phyloP scores from a whole-genome alignment of 441 rosid species.

The Cnidoscolus chayamansa region DNA sequence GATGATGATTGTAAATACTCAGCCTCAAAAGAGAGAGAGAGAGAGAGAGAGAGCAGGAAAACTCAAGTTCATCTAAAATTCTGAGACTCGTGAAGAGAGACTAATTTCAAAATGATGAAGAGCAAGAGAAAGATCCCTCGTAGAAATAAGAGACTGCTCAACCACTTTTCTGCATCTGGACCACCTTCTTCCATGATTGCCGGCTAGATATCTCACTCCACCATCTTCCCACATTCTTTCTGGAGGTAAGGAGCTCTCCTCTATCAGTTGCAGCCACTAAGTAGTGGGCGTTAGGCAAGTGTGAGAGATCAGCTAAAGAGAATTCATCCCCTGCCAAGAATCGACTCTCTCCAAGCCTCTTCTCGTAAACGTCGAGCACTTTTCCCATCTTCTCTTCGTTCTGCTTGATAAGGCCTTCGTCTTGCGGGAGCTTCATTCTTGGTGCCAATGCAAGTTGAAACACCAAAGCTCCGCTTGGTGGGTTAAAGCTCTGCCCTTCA shows the following conservation, averaged over 20 bases:
- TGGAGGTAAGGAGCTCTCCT: conserved; percentile 43
- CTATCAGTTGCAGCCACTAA: conserved; percentile 37
- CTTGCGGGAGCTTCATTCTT: conserved; percentile 53
- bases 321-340: conserved; percentile 68
- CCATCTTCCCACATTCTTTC: conserved; percentile 64
- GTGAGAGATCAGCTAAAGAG: conserved; percentile 67
- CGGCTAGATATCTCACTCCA: conserved; percentile 49
- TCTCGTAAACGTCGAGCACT: conserved; percentile 62
- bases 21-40: no score
- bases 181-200: conserved; percentile 37
- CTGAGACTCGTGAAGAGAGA: no score
- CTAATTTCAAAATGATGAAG: no score
- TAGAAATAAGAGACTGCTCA: no score
- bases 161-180: no score
- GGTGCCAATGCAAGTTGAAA: conserved; percentile 65
- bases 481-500: conserved; percentile 58
- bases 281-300: conserved; percentile 53
- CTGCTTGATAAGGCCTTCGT: conserved; percentile 37
- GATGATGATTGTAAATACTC: no score
- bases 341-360: conserved; percentile 44
- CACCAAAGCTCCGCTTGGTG: conserved; percentile 48
- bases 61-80: no score
- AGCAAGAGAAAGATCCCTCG: no score
- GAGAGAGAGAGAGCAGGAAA: no score
- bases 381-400: conserved; percentile 50